Conservation (phyloP, 225 moss, liverwort and hornwort species). For the Physcomitrium patens region DNA sequence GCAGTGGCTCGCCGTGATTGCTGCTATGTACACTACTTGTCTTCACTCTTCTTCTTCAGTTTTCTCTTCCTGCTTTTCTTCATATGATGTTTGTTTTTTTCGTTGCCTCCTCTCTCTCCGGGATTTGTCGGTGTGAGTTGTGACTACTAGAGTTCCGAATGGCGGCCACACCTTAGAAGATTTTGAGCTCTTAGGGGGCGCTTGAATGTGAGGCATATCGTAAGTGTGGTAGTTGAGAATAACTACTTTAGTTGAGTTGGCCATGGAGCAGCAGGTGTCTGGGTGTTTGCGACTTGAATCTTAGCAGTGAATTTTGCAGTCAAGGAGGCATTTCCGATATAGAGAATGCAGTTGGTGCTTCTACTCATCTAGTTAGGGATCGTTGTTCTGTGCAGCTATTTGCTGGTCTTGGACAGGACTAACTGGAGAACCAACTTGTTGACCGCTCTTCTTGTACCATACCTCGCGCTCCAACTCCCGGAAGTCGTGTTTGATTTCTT, state of each 20-base stretch:
- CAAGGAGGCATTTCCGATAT: too few relatives aligned
- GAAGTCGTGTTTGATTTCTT: slow-evolving; percentile 50
- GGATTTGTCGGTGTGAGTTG: too few relatives aligned
- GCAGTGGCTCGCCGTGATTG: slow-evolving; percentile 59
- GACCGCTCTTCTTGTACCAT: slow-evolving; percentile 84
- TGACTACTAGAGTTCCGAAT: too few relatives aligned
- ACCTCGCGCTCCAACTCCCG: slow-evolving; percentile 76
- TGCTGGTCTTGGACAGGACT: slow-evolving; percentile 75
- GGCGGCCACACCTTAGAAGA: too few relatives aligned
- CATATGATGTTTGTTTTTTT: background rate
- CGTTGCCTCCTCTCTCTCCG: background rate
- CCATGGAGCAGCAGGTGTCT: background rate
- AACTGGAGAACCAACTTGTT: slow-evolving; percentile 86
- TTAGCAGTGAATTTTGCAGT: background rate
- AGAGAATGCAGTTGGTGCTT: too few relatives aligned
- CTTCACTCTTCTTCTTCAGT: too few relatives aligned
- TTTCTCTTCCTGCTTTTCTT: too few relatives aligned
- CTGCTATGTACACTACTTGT: slow-evolving; percentile 39
- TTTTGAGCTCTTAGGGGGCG: too few relatives aligned
- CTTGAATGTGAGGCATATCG: background rate
- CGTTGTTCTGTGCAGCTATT: slow-evolving; percentile 52
- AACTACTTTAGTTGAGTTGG: background rate
- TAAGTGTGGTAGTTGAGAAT: background rate
- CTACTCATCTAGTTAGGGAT: too few relatives aligned
- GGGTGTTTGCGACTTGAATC: too few relatives aligned